phyloP scores from a whole-genome alignment of 1,284 basidiomycete species.

The Chalciporus sp. region DNA sequence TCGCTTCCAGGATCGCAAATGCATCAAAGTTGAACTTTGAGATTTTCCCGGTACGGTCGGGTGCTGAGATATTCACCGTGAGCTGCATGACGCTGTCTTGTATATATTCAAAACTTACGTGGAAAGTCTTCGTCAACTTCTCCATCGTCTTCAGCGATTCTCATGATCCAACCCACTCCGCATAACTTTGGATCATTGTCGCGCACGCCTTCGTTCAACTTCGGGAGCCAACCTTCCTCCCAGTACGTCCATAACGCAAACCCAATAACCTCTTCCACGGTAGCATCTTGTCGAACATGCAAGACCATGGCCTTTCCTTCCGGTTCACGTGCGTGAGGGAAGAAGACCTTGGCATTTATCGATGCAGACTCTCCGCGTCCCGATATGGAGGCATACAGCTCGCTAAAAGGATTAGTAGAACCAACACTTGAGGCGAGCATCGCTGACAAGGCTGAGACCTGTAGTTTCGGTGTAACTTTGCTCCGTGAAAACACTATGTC shows the following conservation, averaged over 20 bases:
- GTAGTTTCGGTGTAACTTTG: slow-evolving; percentile 44
- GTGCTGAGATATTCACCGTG: slow-evolving; percentile 54
- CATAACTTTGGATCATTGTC: slow-evolving; percentile 70
- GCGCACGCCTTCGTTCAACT: slow-evolving; percentile 60
- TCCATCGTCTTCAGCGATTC: slow-evolving; percentile 96
- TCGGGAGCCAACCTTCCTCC: slow-evolving; percentile 84
- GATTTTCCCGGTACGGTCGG: slow-evolving; percentile 85
- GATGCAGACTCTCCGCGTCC: slow-evolving; percentile 69
- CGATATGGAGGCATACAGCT: slow-evolving; percentile 80
- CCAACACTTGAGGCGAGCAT: slow-evolving; percentile 63
- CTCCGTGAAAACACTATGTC: slow-evolving; percentile 55
- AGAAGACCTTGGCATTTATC: slow-evolving; percentile 79
- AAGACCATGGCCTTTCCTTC: slow-evolving; percentile 59
- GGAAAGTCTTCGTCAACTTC: slow-evolving; percentile 99
- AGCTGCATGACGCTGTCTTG: background rate
- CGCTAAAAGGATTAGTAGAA: slow-evolving; percentile 78
- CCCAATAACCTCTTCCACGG: slow-evolving; percentile 94
- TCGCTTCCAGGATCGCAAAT: slow-evolving; percentile 84
- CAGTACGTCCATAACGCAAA: slow-evolving; percentile 91
- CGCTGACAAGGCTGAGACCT: slow-evolving; percentile 63
- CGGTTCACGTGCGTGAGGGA: slow-evolving; percentile 79
- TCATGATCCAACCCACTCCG: slow-evolving; percentile 90
- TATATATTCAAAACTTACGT: slow-evolving; percentile 50
- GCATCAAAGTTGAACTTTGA: slow-evolving; percentile 90
- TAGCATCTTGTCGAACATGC: slow-evolving; percentile 85